Evolutionary conservation across 495 filamentous ascomycete genomes (phyloP).

Genomic region (Zalerion maritima): DNA sequence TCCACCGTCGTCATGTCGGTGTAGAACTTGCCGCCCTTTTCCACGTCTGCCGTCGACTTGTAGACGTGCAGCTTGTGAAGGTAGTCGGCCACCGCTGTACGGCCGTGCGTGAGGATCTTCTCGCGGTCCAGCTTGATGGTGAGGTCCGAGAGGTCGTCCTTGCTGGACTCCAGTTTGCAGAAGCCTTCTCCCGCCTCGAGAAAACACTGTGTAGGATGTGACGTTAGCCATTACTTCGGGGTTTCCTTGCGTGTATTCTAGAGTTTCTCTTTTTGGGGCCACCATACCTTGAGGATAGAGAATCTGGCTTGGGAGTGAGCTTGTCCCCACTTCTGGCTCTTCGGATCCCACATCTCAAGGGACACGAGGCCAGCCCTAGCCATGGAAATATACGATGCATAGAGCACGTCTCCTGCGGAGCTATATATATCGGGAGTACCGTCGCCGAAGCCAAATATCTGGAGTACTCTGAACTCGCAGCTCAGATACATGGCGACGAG

Average conservation of each 20-base stretch:
- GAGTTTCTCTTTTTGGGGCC: slow-evolving; percentile 1
- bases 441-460: slow-evolving; percentile 85
- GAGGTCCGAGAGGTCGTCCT: slow-evolving; percentile 66
- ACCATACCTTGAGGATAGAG: slow-evolving; percentile 49
- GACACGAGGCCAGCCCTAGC: slow-evolving; percentile 73
- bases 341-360: slow-evolving; percentile 80
- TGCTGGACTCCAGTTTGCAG: slow-evolving; percentile 57
- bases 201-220: too few relatives aligned
- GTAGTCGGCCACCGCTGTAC: slow-evolving; percentile 68
- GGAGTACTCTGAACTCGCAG: slow-evolving; percentile 75
- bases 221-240: too few relatives aligned
- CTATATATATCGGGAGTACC: slow-evolving; percentile 52
- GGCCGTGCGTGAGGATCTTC: slow-evolving; percentile 56
- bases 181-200: slow-evolving; percentile 72
- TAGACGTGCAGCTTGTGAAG: slow-evolving; percentile 84
- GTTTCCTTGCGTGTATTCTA: too few relatives aligned
- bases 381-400: slow-evolving; percentile 78
- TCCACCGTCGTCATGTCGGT: slow-evolving; percentile 67
- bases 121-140: slow-evolving; percentile 64
- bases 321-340: slow-evolving; percentile 83
- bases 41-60: slow-evolving; percentile 79
- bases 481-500: slow-evolving; percentile 86
- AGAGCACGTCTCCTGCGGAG: slow-evolving; percentile 74
- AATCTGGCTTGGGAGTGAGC: slow-evolving; percentile 91
- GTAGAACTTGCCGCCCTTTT: slow-evolving; percentile 61